Base-by-base conservation (phyloP, 73 alveolate species). In the Uronychia binucleata region DNA sequence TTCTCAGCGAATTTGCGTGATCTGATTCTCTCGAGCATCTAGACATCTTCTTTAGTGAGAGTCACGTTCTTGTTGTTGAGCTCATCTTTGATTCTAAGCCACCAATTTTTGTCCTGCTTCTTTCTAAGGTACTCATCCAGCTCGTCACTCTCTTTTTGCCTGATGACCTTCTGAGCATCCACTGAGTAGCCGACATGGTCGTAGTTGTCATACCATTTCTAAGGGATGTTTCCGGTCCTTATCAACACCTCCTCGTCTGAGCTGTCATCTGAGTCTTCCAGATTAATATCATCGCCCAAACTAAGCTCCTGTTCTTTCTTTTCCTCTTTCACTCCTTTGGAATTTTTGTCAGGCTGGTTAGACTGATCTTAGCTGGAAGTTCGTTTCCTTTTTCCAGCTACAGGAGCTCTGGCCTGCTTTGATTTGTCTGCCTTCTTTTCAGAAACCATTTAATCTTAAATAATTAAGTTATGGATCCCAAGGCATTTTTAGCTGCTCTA, bases 51-150 rank as follows among this genome's bases (percentile, higher is more conserved):
- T 85, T 97, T 99, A 75, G 97, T 96, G 46, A 98, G 92, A 79
- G 89, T 95, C 0, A 98, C 98, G 58, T 96, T 94, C 79, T 95
- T 83, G 80, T 97, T 94, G 89, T 97, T 98, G 86, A 97, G 91
- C 82, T 96, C 94, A 89, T 98, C 99, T 46, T 86, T 92, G 59
- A 98, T 92, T 35, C 93, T 95, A 79, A 98, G 78, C 99, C 99
- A 98, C 99, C 99, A 98, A 77, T 95, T 95, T 67, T 94, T 94
- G 90, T 98, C 99, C 34, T 96, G 95, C 29, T 96, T 92, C 85
- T 95, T 95, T 82, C 96, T 92, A 80, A 97, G 90, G 89, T 94
- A 97, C 81, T 93, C 96, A 81, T 96, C 99, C 57, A 98, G 88
- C 92, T 97, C 99, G 90, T 95, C 98, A 57, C 87, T 78, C 79